Evolutionary conservation across 2,329 filamentous ascomycete genomes (phyloP), one percentile per base, ranked within the genome.

Genomic region (Epichloe brachyelytri): DNA sequence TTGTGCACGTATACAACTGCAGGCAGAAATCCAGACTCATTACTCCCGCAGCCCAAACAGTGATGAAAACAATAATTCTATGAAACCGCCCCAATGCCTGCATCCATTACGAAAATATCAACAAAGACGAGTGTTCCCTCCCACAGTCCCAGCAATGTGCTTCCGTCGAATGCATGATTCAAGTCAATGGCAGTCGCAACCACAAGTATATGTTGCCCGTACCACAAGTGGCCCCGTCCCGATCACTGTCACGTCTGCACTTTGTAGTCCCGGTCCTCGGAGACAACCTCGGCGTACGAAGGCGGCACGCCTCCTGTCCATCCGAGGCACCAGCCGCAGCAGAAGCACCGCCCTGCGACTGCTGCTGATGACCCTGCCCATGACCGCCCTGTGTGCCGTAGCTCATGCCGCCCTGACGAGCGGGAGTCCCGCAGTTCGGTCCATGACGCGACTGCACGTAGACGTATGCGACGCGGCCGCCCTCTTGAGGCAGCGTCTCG

Each of bases 231-330:
- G 40, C 11, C 40, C 12, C 12, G 40, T 11, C 40, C 8, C 26
- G 5, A 10, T 12, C 66, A 68, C 4, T 65, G 60, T 19, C 57
- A 57, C 10, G 63, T 60, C 75, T 97, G 93, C 48, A 96, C 76
- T 78, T 97, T 97, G 69, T 96, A 72, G 64, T 97, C 91, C 1
- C 88, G 72, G 64, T 97, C 91, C 1, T 88, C 89, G 61, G 83
- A 84, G 53, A 96, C 84, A 46, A 88, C 91, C 69, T 96, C 88
- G 15, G 86, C 85, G 67, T 97, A 97, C 14, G 85, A 88, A 4
- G 93, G 91, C 41, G 91, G 90, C 38, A 79, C 74, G 7, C 53
- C 55, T 12, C 70, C 46, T 72, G 63, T 55, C 68, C 67, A 57
- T 61, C 58, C 10, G 63, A 62, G 44, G 63, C 60, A 6, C 74